Base-by-base conservation (phyloP, 1,284 basidiomycete genomes). In the Papiliotrema terrestris region DNA sequence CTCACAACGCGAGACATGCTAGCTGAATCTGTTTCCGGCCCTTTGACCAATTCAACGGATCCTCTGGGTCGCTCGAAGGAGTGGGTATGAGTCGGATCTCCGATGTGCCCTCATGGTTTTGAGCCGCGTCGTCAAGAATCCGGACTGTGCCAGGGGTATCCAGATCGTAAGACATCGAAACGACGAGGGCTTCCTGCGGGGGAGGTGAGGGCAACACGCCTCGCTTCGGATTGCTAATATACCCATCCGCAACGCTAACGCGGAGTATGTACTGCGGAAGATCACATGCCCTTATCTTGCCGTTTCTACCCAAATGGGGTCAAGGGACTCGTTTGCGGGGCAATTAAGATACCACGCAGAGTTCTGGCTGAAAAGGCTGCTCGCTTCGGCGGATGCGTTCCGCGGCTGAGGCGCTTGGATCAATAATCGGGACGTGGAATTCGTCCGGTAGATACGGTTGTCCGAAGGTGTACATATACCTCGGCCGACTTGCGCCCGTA, bases 21-120 rank as follows among this genome's bases (percentile, higher is more conserved):
- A 61, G 49, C 41, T 59, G 56, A 36, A 66, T 52, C 17, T 57
- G 44, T 39, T 66, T 66, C 25, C 61, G 49, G 3, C 39, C 41
- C 32, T 44, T 39, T 3, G 56, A 54, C 65, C 65, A 66, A 49
- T 66, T 66, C 38, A 66, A 57, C 11, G 65, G 62, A 52, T 66
- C 65, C 1, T 53, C 45, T 3, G 57, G 57, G 48, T 61, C 59
- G 19, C 46, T 39, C 20, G 50, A 54, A 0, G 65, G 65, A 8
- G 52, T 52, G 13, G 65, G 65, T 8, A 63, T 57, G 19, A 63
- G 56, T 3, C 53, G 57, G 20, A 61, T 55, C 45, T 55, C 60
- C n/a, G 43, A 15, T n/a, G 43, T 22, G 3, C 43, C 43, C 43
- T 22, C n/a, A 8, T 3, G 3, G 8, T 45, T 23, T 5, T 26